Conservation (phyloP, 2,329 filamentous ascomycete genomes). For the Phyllosticta capitalensis region DNA sequence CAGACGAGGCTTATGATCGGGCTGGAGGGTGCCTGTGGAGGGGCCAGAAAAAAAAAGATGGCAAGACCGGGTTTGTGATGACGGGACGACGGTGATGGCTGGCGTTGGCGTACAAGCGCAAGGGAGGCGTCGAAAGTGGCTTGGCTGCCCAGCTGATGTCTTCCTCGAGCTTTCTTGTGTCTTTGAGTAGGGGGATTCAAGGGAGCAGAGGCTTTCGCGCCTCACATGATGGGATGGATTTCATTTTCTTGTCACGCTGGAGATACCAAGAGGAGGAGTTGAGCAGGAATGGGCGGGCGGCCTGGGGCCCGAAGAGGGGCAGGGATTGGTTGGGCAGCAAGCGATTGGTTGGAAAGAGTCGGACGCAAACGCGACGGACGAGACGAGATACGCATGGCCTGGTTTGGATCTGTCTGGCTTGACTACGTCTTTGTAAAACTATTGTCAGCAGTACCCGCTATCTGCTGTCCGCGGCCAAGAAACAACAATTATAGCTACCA, state of each 20-base stretch:
- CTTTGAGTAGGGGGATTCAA: neutral
- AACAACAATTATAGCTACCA: neutral
- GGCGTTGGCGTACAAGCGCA: conserved; percentile 4
- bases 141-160: conserved; percentile 1
- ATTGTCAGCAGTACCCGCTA: neutral
- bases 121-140: conserved; percentile 1
- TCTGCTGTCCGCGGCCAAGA: neutral
- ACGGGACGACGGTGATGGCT: neutral
- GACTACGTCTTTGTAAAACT: neutral
- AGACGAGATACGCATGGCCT: conserved; percentile 10
- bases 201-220: conserved; percentile 4
- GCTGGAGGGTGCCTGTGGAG: conserved; percentile 1
- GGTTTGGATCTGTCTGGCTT: conserved; percentile 3
- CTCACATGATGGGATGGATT: conserved; percentile 8
- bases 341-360: conserved; percentile 9
- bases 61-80: neutral
- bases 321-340: conserved; percentile 11
- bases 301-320: neutral
- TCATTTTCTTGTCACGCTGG: conserved; percentile 10
- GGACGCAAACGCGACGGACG: neutral
- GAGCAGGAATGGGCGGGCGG: conserved; percentile 1
- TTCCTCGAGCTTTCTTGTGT: neutral
- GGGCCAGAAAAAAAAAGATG: neutral
- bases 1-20: neutral
- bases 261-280: conserved; percentile 9